A percentile compares a stretch with the other conserved stretches of the same genome.
Conservation (phyloP, 345 rosid species). For the Rubroshorea leprosula region DNA sequence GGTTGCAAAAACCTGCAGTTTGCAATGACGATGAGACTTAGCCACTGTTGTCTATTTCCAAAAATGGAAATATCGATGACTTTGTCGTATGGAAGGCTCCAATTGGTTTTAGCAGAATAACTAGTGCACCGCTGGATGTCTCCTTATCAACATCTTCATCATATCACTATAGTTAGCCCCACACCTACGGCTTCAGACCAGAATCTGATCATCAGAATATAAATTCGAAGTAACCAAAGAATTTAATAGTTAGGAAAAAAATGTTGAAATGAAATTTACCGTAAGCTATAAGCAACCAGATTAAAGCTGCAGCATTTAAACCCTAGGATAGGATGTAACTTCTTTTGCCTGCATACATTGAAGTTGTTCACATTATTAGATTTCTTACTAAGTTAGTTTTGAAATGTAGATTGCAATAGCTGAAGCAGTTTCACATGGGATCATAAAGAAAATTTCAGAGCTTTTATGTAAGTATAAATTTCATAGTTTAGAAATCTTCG, state of each 20-base stretch:
- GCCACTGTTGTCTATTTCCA: conserved; percentile 4
- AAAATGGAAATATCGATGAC: conserved; percentile 7
- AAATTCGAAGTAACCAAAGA: neutral
- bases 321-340: neutral
- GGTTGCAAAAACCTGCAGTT: neutral
- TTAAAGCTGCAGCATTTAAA: neutral
- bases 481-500: too few species aligned
- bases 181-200: neutral
- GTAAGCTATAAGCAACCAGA: conserved; percentile 1
- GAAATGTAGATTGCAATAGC: too few species aligned
- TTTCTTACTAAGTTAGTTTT: too few species aligned
- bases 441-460: too few species aligned
- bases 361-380: too few species aligned
- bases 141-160: conserved; percentile 11
- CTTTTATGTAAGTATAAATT: too few species aligned
- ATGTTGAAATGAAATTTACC: neutral
- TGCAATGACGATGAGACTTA: neutral
- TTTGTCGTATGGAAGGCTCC: conserved; percentile 15
- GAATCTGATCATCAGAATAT: neutral
- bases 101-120: too few species aligned
- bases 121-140: neutral
- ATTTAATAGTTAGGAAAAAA: neutral
- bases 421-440: too few species aligned
- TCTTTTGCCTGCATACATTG: too few species aligned
- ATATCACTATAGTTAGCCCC: conserved; percentile 3